A percentile compares a stretch with the other conserved stretches of the same genome.
These are phyloP conservation scores for Aureobasidium sp. DNA, from an alignment of 2,329 filamentous ascomycete species.

Conservation along the genomic window DNA sequence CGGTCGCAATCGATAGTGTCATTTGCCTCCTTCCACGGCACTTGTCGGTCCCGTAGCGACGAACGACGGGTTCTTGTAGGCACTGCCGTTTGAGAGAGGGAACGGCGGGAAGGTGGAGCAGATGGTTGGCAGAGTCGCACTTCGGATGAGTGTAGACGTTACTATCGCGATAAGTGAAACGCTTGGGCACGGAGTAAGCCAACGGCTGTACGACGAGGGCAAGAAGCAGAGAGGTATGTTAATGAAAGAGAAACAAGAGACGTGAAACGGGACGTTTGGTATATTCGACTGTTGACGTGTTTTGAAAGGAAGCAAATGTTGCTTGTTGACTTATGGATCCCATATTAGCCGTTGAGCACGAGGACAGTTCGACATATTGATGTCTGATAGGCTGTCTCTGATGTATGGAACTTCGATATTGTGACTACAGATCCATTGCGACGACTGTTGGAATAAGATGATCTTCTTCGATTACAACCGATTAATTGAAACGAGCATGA, in stretches of 20 bases:
- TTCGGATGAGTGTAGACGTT: neutral
- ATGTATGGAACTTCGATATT: constrained; percentile 5
- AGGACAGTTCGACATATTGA: constrained; percentile 3
- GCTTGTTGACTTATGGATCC: constrained; percentile 2
- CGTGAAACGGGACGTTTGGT: constrained; percentile 13
- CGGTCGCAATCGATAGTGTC: constrained; percentile 11
- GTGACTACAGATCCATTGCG: neutral
- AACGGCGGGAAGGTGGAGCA: constrained; percentile 10
- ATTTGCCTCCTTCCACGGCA: constrained; percentile 8
- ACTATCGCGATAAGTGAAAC: neutral
- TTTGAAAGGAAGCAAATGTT: constrained; percentile 5
- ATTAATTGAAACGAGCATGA: constrained; percentile 13
- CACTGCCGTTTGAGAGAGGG: neutral
- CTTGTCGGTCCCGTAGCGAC: constrained; percentile 3
- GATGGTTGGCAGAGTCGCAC: neutral
- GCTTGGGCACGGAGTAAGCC: neutral
- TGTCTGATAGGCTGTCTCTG: constrained; percentile 13
- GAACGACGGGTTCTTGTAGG: constrained; percentile 13
- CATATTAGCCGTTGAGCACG: constrained; percentile 12
- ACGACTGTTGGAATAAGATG: constrained; percentile 1
- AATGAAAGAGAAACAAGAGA: constrained; percentile 12
- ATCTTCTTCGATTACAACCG: constrained; percentile 9
- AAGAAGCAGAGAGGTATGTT: neutral
- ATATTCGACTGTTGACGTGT: constrained; percentile 10
- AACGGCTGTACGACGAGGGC: neutral